Percentiles rank a stretch among this genome's conserved stretches.
Conservation (phyloP, 2,329 filamentous ascomycete species). For the Endoconidiophora laricicola region DNA sequence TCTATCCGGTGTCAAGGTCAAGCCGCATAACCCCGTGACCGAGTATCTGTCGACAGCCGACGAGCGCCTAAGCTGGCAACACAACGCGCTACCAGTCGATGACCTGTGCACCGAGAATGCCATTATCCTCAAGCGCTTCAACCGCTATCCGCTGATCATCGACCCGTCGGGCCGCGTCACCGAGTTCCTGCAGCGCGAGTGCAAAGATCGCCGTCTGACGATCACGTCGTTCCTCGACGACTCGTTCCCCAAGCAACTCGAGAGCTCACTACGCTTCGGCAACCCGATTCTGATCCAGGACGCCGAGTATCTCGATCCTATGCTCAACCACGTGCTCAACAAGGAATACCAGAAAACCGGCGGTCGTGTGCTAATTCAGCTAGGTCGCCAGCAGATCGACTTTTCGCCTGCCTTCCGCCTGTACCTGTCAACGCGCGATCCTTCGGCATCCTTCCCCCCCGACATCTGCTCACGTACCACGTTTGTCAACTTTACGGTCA, state of each 20-base stretch:
- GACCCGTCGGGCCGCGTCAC: slow-evolving; percentile 90
- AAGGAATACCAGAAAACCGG: slow-evolving; percentile 99
- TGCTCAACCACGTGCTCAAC: slow-evolving; percentile 96
- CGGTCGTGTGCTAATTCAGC: slow-evolving; percentile 91
- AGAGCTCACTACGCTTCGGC: slow-evolving; percentile 91
- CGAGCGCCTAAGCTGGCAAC: slow-evolving; percentile 87
- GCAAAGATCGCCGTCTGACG: slow-evolving; percentile 80
- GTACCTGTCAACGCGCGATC: slow-evolving; percentile 88
- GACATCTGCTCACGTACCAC: slow-evolving; percentile 97
- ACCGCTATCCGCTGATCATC: slow-evolving; percentile 94
- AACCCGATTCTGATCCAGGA: slow-evolving; percentile 98
- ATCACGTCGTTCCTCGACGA: slow-evolving; percentile 97
- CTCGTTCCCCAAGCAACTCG: slow-evolving; percentile 92
- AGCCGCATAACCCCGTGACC: slow-evolving; percentile 82
- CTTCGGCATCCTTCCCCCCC: slow-evolving; percentile 85
- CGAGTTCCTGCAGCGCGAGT: slow-evolving; percentile 89
- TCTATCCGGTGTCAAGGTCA: slow-evolving; percentile 84
- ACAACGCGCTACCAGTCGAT: slow-evolving; percentile 82
- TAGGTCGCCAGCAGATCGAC: slow-evolving; percentile 97
- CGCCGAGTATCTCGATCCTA: slow-evolving; percentile 89
- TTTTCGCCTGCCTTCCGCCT: slow-evolving; percentile 95
- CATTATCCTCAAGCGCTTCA: slow-evolving; percentile 93
- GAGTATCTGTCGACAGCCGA: slow-evolving; percentile 95
- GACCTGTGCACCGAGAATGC: slow-evolving; percentile 98
- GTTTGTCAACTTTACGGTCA: slow-evolving; percentile 98